phyloP scores from a whole-genome alignment of 2,329 filamentous ascomycete genomes.

The Claviceps spartinae region DNA sequence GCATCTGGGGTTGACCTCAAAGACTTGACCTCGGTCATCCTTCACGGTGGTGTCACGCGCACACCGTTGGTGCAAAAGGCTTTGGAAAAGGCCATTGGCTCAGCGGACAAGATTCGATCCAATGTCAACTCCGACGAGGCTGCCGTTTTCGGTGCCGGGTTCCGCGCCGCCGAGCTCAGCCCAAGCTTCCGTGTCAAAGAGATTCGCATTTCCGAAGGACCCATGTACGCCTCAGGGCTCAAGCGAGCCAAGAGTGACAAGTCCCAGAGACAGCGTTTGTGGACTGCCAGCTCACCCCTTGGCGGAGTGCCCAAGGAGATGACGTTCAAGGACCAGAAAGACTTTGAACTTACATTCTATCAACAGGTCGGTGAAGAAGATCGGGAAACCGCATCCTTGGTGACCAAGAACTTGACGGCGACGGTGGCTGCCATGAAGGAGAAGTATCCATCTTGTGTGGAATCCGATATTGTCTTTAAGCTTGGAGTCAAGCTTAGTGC shows the following conservation, averaged over 20 bases:
- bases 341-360: conserved; percentile 69
- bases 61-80: conserved; percentile 90
- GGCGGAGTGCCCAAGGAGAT: conserved; percentile 71
- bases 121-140: conserved; percentile 97
- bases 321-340: conserved; percentile 66
- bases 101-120: conserved; percentile 65
- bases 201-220: conserved; percentile 68
- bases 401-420: conserved; percentile 74
- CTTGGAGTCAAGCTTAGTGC: conserved; percentile 60
- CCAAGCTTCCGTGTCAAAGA: conserved; percentile 97
- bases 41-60: conserved; percentile 79
- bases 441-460: conserved; percentile 57
- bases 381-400: conserved; percentile 49
- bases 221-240: conserved; percentile 60
- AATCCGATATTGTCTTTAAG: conserved; percentile 66
- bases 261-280: conserved; percentile 67
- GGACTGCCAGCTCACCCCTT: conserved; percentile 61
- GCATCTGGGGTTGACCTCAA: conserved; percentile 57
- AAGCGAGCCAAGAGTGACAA: conserved; percentile 60
- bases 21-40: conserved; percentile 79
- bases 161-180: conserved; percentile 83
- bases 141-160: conserved; percentile 88
- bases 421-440: conserved; percentile 68
- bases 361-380: conserved; percentile 52
- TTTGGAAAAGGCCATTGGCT: conserved; percentile 62